phyloP scores from a whole-genome alignment of 352 stramenopile genomes.

The Globisporangium viniferum region DNA sequence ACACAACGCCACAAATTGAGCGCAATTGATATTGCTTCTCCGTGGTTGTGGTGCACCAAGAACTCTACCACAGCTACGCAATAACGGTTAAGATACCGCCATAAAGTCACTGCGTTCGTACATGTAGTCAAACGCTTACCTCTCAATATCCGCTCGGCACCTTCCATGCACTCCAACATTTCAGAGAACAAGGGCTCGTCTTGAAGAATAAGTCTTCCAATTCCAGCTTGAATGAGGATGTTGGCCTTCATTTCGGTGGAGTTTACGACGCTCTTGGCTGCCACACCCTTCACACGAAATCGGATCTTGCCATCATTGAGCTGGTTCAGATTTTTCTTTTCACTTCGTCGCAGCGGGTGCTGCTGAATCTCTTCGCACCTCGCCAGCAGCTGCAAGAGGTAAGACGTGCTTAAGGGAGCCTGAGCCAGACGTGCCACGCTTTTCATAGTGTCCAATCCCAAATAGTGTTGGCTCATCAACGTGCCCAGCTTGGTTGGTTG shows the following conservation, averaged over 20 bases:
- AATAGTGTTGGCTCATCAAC: constrained; percentile 70
- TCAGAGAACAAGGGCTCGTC: constrained; percentile 22
- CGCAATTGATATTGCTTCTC: constrained; percentile 15
- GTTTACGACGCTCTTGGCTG: constrained; percentile 14
- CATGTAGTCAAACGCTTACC: constrained; percentile 12
- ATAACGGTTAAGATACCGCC: background rate
- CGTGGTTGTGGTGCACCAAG: constrained; percentile 11
- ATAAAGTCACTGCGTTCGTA: background rate
- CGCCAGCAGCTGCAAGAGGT: constrained; percentile 25
- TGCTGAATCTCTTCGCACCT: constrained; percentile 25
- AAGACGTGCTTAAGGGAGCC: constrained; percentile 6
- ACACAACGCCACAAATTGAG: constrained; percentile 26
- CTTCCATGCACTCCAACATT: constrained; percentile 16
- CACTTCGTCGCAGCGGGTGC: constrained; percentile 24
- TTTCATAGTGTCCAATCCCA: constrained; percentile 64
- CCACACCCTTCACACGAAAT: constrained; percentile 11
- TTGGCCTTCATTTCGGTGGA: constrained; percentile 28
- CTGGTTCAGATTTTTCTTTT: constrained; percentile 27
- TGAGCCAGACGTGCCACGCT: constrained; percentile 28
- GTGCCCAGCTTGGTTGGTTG: constrained; percentile 28
- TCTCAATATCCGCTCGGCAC: constrained; percentile 23
- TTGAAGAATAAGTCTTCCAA: constrained; percentile 13
- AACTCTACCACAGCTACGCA: constrained; percentile 21
- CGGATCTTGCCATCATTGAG: constrained; percentile 21
- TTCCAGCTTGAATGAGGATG: constrained; percentile 34